Conservation (phyloP, 2,329 filamentous ascomycete genomes). For the Verruconis gallopava region DNA sequence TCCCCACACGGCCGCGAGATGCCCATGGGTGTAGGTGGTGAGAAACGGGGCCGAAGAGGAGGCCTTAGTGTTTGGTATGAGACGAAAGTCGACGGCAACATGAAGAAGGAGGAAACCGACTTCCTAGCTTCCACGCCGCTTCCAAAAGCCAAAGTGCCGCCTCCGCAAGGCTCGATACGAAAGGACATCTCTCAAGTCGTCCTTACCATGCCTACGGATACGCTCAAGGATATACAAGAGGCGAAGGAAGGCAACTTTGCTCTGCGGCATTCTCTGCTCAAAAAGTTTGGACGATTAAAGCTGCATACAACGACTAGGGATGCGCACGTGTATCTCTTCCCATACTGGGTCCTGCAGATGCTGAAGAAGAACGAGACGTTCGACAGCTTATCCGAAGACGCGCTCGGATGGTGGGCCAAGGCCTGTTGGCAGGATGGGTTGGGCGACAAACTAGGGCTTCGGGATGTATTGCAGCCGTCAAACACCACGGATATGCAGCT, state of each 20-base stretch:
- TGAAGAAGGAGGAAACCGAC: constrained; percentile 87
- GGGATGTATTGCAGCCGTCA: constrained; percentile 46
- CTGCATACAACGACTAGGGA: constrained; percentile 79
- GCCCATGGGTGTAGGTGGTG: constrained; percentile 38
- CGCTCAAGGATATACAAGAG: constrained; percentile 70
- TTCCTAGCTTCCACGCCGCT: constrained; percentile 72
- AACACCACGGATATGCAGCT: constrained; percentile 26
- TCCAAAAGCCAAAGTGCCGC: constrained; percentile 41
- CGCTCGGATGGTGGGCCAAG: constrained; percentile 93
- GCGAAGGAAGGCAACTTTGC: constrained; percentile 55
- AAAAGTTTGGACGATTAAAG: constrained; percentile 60
- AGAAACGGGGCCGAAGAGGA: constrained; percentile 52
- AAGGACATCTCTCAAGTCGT: constrained; percentile 63
- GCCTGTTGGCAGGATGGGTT: constrained; percentile 79
- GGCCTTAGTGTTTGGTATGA: constrained; percentile 87
- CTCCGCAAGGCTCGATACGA: constrained; percentile 52
- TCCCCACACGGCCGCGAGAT: constrained; percentile 29
- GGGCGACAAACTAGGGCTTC: constrained; percentile 61
- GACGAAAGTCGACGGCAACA: constrained; percentile 60
- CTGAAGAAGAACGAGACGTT: constrained; percentile 66
- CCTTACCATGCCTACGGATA: constrained; percentile 80
- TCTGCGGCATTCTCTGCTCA: constrained; percentile 62
- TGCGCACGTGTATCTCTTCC: constrained; percentile 89
- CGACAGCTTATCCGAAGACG: constrained; percentile 80
- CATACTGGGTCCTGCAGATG: constrained; percentile 80